Evolutionary conservation across 306 rosid genomes (phyloP).

Genomic region (Crotalaria pallida): DNA sequence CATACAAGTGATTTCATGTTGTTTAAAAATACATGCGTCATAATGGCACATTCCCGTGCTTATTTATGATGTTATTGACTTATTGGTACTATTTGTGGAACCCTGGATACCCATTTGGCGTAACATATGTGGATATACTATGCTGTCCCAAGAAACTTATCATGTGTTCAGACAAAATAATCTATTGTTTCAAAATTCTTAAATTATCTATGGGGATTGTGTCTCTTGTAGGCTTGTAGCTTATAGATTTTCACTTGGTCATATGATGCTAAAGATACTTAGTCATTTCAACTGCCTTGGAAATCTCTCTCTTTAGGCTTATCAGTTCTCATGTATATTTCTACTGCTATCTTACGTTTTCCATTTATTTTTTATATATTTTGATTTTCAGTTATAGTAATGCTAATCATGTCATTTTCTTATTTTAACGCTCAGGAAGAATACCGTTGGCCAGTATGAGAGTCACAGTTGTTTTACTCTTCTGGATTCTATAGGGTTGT

Average conservation of each 20-base stretch:
- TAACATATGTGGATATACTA: too few relatives aligned
- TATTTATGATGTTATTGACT: neutral
- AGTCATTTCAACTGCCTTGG: neutral
- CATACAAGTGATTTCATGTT: neutral
- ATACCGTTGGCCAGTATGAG: slow-evolving; percentile 95
- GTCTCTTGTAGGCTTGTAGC: too few relatives aligned
- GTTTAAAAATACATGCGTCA: neutral
- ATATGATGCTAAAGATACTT: too few relatives aligned
- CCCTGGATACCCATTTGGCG: slow-evolving; percentile 8
- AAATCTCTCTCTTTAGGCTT: neutral
- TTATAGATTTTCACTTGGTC: too few relatives aligned
- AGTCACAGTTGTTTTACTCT: slow-evolving; percentile 86
- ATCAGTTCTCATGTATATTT: neutral
- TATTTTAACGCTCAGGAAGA: slow-evolving; percentile 49
- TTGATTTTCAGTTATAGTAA: neutral
- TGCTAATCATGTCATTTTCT: slow-evolving; percentile 16
- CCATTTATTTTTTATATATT: neutral
- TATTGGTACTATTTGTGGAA: neutral
- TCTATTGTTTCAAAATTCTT: too few relatives aligned
- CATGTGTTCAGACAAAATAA: too few relatives aligned
- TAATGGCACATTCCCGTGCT: neutral
- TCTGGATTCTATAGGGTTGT: slow-evolving; percentile 86
- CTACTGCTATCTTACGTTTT: neutral
- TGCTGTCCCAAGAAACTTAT: too few relatives aligned
- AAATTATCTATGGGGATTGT: too few relatives aligned